Evolutionary conservation across 2,329 filamentous ascomycete genomes (phyloP), one percentile per base, ranked within the genome.

Genomic region (Xylariaceae sp.): DNA sequence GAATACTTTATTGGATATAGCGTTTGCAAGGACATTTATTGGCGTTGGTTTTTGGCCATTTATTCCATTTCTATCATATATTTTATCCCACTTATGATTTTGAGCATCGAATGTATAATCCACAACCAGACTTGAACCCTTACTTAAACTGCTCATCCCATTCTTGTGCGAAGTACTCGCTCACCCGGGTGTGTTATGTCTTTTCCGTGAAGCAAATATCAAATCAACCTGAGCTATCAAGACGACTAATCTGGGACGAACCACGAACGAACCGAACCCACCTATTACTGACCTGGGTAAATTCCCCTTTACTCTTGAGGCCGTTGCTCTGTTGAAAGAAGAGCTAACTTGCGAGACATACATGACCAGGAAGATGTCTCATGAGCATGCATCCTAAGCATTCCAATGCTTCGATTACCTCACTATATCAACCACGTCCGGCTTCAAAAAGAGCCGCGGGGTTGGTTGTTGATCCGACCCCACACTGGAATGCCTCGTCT

Each of bases 351-450:
- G 6, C 51, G 32, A 48, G 41, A 45, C 40, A 41, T 19, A n/a
- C 6, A 19, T 29, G 39, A 34, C 19, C n/a, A 29, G 31, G 43
- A 27, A 40, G 0, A 5, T 46, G 39, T 50, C 35, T 26, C 30
- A 37, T 26, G 11, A 6, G 3, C 27, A 12, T 2, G n/a, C 41
- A 35, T 5, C 37, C 32, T 44, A 40, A 42, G 19, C 62, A 64
- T 63, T 62, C 56, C 59, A 61, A 29, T 53, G 42, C 31, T 47
- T 55, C 52, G 43, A 54, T 8, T 30, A 31, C 11, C 30, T 27
- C n/a, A 57, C 61, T 62, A 49, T 56, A 60, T 60, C 50, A 62
- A 58, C 55, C 60, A 61, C 56, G 27, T 44, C 53, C 43, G 47
- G 53, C 58, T 57, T 57, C 55, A 58, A 55, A 30, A 46, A 46